A percentile compares a stretch with the other conserved stretches of the same genome.
These are phyloP conservation scores for Vitellaria paradoxa DNA, from an alignment of 179 eudicot genomes.

Conservation along the genomic window DNA sequence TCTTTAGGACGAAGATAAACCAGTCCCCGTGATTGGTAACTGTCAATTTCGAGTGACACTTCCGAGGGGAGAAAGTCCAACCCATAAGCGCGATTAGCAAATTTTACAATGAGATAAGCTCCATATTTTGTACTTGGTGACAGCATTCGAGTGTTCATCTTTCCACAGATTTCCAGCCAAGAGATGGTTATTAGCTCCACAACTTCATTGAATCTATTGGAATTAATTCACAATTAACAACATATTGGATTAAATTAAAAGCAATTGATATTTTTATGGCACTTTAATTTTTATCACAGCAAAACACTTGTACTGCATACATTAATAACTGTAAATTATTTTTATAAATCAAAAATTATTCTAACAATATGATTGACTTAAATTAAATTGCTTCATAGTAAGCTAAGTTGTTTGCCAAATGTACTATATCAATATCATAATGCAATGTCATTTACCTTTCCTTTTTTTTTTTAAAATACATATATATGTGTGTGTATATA, in stretches of 20 bases:
- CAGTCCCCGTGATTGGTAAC: conserved; percentile 17
- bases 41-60: conserved; percentile 38
- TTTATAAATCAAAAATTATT: too few relatives aligned
- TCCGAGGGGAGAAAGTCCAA: conserved; percentile 54
- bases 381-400: too few relatives aligned
- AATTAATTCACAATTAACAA: neutral
- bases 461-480: too few relatives aligned
- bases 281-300: too few relatives aligned
- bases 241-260: conserved; percentile 14
- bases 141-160: conserved; percentile 29
- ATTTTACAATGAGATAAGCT: conserved; percentile 48
- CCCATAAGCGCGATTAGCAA: conserved; percentile 53
- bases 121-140: conserved; percentile 58
- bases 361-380: too few relatives aligned
- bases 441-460: too few relatives aligned
- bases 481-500: too few relatives aligned
- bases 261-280: too few relatives aligned
- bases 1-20: conserved; percentile 3
- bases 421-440: too few relatives aligned
- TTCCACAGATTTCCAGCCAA: conserved; percentile 67
- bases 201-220: conserved; percentile 43
- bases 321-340: too few relatives aligned
- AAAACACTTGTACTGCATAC: too few relatives aligned
- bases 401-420: too few relatives aligned
- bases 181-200: conserved; percentile 50